Percentiles rank a stretch among this genome's conserved stretches.
phyloP scores from a whole-genome alignment of 2,329 filamentous ascomycete species.

The Diaporthe ilicicola region DNA sequence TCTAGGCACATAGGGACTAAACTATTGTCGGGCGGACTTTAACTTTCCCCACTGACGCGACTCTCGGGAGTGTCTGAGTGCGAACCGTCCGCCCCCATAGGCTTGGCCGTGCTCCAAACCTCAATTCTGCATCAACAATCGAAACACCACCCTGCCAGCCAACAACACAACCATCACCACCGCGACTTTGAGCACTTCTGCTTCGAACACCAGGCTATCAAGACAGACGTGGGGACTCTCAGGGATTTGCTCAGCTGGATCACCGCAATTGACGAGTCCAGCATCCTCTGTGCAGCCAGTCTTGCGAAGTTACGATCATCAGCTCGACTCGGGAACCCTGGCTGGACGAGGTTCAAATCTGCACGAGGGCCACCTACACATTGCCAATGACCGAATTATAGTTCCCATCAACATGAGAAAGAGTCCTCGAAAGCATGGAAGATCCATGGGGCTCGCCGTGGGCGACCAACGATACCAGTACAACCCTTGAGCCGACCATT shows the following conservation, averaged over 20 bases:
- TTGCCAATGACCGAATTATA: constrained; percentile 29
- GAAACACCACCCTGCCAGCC: constrained; percentile 20
- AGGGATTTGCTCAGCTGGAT: background rate
- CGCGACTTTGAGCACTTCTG: constrained; percentile 1
- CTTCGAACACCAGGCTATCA: background rate
- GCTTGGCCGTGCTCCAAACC: constrained; percentile 18
- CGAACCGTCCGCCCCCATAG: constrained; percentile 1
- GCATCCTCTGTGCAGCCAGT: background rate
- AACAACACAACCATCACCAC: background rate
- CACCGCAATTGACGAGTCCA: background rate
- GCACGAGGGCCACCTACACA: constrained; percentile 27
- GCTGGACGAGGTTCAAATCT: constrained; percentile 7
- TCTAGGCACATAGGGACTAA: background rate
- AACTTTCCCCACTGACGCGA: constrained; percentile 22
- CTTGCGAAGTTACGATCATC: constrained; percentile 16
- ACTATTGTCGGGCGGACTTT: background rate
- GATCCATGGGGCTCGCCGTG: constrained; percentile 72
- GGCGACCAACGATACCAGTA: constrained; percentile 48
- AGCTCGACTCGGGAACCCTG: constrained; percentile 1
- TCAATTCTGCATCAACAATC: constrained; percentile 18
- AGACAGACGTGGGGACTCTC: background rate
- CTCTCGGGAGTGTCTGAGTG: background rate
- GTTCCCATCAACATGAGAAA: constrained; percentile 34
- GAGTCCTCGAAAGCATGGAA: constrained; percentile 58
- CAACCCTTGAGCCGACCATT: constrained; percentile 49